Conservation (phyloP, 768 basidiomycete species). For the Phaeotremella fagi region DNA sequence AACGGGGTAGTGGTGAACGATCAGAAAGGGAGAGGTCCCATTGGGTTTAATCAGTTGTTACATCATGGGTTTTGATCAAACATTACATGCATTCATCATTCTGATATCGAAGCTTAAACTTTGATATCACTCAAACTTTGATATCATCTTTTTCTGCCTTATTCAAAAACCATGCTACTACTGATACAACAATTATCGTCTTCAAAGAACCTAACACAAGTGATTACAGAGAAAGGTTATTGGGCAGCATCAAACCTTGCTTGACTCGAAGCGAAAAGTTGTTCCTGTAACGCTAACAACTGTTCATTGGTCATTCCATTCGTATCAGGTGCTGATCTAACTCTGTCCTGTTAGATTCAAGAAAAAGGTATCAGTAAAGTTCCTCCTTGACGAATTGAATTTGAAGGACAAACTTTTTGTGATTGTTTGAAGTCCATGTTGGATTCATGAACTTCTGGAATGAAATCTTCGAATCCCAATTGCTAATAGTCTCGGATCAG, state of each 20-base stretch:
- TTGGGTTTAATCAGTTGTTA: background rate
- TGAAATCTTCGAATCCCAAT: constrained; percentile 88
- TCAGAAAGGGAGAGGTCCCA: background rate
- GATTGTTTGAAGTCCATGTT: constrained; percentile 95
- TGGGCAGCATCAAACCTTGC: constrained; percentile 48
- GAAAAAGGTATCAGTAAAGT: no score
- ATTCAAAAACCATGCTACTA: no score
- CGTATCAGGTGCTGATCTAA: constrained; percentile 50
- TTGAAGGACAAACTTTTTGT: constrained; percentile 63
- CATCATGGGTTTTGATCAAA: no score
- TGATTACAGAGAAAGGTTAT: no score
- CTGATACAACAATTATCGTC: no score
- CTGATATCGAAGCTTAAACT: no score
- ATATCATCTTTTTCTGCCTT: no score
- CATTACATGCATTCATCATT: no score
- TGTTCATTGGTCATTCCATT: constrained; percentile 91
- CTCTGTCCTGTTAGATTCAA: constrained; percentile 43
- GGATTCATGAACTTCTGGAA: constrained; percentile 82
- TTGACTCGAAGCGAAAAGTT: constrained; percentile 85
- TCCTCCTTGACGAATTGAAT: background rate
- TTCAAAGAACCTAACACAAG: no score
- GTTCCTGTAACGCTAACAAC: constrained; percentile 77
- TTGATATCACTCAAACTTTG: no score
- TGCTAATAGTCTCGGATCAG: constrained; percentile 53
- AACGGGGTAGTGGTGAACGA: no score